phyloP scores from a whole-genome alignment of 2,329 filamentous ascomycete genomes.

The Fusarium oligoseptatum region DNA sequence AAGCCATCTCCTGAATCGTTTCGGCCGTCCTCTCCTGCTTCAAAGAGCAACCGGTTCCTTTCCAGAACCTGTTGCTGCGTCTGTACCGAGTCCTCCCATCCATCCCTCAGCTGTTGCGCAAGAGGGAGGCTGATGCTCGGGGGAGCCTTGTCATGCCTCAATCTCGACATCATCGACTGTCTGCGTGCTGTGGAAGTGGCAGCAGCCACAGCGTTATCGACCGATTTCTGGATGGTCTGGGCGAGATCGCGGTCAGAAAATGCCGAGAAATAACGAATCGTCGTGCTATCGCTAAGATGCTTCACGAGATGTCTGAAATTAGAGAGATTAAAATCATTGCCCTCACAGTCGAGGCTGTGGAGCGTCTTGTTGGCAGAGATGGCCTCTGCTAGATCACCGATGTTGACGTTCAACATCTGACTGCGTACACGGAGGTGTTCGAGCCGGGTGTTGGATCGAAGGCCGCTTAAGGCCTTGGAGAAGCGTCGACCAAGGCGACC shows the following conservation, averaged over 20 bases:
- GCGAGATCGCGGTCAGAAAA: constrained; percentile 55
- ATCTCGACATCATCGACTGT: constrained; percentile 52
- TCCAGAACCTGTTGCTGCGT: constrained; percentile 53
- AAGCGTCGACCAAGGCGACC: constrained; percentile 67
- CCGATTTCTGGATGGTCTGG: constrained; percentile 51
- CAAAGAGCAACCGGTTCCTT: constrained; percentile 51
- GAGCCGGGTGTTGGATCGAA: constrained; percentile 59
- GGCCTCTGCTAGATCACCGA: constrained; percentile 65
- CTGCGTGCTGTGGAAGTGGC: constrained; percentile 47
- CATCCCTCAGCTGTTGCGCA: constrained; percentile 54
- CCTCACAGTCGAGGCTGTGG: constrained; percentile 66
- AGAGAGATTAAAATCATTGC: constrained; percentile 67
- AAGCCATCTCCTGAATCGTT: constrained; percentile 27
- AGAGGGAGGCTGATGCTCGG: constrained; percentile 49
- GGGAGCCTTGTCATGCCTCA: constrained; percentile 50
- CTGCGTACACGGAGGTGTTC: constrained; percentile 68
- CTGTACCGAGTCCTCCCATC: constrained; percentile 55
- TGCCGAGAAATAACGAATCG: constrained; percentile 60
- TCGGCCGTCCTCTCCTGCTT: constrained; percentile 46
- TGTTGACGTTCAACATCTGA: constrained; percentile 67
- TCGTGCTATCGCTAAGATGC: constrained; percentile 57
- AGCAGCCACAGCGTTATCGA: constrained; percentile 47
- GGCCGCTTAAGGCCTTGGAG: constrained; percentile 62
- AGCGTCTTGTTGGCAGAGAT: constrained; percentile 63
- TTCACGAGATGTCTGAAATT: constrained; percentile 62